phyloP scores from a whole-genome alignment of 2,329 filamentous ascomycete species.

The Beauveria sp. region DNA sequence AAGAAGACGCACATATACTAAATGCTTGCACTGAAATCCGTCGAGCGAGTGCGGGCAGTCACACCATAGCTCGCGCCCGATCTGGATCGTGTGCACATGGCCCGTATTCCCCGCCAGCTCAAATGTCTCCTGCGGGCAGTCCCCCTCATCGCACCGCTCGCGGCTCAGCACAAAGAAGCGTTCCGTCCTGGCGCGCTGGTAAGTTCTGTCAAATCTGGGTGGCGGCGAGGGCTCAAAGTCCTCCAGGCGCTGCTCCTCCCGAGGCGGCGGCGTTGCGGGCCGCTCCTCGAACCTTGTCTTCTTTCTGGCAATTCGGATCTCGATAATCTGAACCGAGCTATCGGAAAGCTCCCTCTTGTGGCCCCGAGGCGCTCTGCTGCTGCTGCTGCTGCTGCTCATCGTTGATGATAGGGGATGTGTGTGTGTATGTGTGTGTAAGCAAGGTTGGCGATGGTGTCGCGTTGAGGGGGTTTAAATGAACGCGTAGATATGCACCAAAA shows the following conservation, averaged over 20 bases:
- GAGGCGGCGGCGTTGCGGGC: not conserved
- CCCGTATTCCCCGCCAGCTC: slow-evolving; percentile 55
- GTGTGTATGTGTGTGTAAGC: not conserved
- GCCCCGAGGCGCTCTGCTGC: not conserved
- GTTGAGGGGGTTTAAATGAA: not conserved
- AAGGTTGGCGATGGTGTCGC: not conserved
- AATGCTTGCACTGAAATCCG: slow-evolving; percentile 58
- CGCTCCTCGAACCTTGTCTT: not conserved
- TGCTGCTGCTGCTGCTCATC: not conserved
- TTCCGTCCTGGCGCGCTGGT: slow-evolving; percentile 32
- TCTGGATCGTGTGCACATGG: slow-evolving; percentile 53
- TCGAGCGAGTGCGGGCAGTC: slow-evolving; percentile 46
- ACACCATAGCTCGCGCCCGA: slow-evolving; percentile 44
- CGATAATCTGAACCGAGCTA: not conserved
- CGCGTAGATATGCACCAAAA: not conserved
- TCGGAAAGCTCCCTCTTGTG: not conserved
- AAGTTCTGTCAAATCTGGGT: slow-evolving; percentile 27
- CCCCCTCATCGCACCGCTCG: slow-evolving; percentile 28
- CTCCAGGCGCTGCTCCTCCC: slow-evolving; percentile 28
- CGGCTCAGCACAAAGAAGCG: slow-evolving; percentile 40
- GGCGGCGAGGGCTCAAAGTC: slow-evolving; percentile 27
- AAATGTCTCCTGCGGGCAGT: slow-evolving; percentile 37
- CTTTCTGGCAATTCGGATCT: not conserved
- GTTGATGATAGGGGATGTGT: no score
- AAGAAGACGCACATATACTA: slow-evolving; percentile 41